These are phyloP conservation scores for Cyclaneusma minus DNA, from an alignment of 2,329 filamentous ascomycete genomes.

Conservation along the genomic window DNA sequence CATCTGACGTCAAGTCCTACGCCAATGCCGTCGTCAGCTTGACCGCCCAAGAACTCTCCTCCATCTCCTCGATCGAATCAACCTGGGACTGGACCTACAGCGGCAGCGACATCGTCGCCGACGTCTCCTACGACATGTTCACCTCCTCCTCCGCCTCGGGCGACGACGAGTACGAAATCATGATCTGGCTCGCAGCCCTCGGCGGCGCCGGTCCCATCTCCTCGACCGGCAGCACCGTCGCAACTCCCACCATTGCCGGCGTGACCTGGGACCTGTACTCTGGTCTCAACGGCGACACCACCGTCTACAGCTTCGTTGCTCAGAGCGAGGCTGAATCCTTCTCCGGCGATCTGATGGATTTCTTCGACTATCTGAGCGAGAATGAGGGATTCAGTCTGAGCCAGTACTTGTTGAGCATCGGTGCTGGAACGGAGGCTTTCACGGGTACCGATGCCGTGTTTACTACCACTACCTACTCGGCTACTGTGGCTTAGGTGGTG, in stretches of 20 bases:
- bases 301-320: slow-evolving; percentile 45
- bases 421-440: slow-evolving; percentile 41
- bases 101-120: slow-evolving; percentile 31
- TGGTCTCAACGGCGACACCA: slow-evolving; percentile 42
- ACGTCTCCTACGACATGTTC: slow-evolving; percentile 49
- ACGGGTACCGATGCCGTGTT: slow-evolving; percentile 30
- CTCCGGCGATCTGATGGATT: slow-evolving; percentile 38
- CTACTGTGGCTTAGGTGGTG: slow-evolving; percentile 2
- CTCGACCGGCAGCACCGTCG: slow-evolving; percentile 32
- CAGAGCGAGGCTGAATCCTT: slow-evolving; percentile 31
- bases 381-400: slow-evolving; percentile 29
- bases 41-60: slow-evolving; percentile 19
- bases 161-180: slow-evolving; percentile 43
- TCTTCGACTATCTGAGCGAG: slow-evolving; percentile 36
- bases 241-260: slow-evolving; percentile 35
- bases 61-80: slow-evolving; percentile 21
- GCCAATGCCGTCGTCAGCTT: slow-evolving; percentile 16
- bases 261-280: slow-evolving; percentile 40
- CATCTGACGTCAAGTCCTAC: slow-evolving; percentile 14
- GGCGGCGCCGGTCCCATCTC: slow-evolving; percentile 42
- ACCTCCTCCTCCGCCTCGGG: slow-evolving; percentile 29
- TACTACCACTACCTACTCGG: slow-evolving; percentile 23
- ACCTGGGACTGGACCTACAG: slow-evolving; percentile 30
- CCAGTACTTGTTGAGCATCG: slow-evolving; percentile 37
- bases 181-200: slow-evolving; percentile 46